Conservation (phyloP, 164 flowering plant species). For the Sextonia rubra region DNA sequence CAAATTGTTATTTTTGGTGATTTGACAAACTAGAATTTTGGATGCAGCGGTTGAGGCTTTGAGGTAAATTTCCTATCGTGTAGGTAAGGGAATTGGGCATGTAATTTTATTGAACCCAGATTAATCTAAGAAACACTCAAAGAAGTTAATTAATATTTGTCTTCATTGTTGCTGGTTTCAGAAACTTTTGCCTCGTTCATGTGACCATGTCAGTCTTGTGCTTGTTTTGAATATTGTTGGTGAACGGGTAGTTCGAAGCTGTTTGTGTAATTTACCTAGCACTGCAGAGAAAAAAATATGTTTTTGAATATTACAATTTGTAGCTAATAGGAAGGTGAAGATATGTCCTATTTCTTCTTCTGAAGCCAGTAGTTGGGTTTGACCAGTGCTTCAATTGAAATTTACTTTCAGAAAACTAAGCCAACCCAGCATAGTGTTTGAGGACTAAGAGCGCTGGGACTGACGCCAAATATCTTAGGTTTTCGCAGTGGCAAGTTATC, state of each 20-base stretch:
- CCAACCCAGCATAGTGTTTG: constrained; percentile 98
- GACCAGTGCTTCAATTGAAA: neutral
- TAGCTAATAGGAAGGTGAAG: neutral
- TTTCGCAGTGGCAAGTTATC: constrained; percentile 75
- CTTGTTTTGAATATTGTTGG: constrained; percentile 91
- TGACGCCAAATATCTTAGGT: constrained; percentile 80
- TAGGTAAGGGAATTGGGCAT: constrained; percentile 41
- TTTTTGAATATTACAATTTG: neutral
- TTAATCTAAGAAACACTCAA: neutral
- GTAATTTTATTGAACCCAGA: neutral
- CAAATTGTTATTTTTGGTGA: neutral
- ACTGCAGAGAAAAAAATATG: neutral
- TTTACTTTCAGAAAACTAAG: constrained; percentile 71
- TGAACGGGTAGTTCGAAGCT: constrained; percentile 56
- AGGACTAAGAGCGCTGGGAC: constrained; percentile 72
- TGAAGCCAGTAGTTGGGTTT: too few species aligned
- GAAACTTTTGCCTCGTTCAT: constrained; percentile 84
- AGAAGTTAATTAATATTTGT: neutral
- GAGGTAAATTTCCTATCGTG: constrained; percentile 87
- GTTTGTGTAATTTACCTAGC: neutral
- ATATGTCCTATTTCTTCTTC: neutral
- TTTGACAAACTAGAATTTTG: neutral
- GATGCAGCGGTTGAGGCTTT: constrained; percentile 90
- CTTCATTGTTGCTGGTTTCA: constrained; percentile 47
- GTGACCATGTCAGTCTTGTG: constrained; percentile 98